Percentiles rank a stretch among this genome's conserved stretches.
Evolutionary conservation across 495 filamentous ascomycete genomes (phyloP).

Genomic region (Penicillium tannophilum): DNA sequence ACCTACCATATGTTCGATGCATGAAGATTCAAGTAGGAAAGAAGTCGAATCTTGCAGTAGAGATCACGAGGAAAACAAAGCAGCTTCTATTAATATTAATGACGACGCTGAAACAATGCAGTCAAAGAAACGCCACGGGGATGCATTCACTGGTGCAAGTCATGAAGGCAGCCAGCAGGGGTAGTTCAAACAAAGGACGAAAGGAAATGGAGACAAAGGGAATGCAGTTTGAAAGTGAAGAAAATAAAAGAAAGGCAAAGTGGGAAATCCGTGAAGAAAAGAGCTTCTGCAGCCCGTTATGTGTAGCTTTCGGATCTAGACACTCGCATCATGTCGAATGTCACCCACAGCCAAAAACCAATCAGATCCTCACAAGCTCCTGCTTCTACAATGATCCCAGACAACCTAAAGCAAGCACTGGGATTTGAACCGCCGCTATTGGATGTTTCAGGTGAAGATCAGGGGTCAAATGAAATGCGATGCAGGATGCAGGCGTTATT

Average conservation of each 20-base stretch:
- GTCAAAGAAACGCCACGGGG: constrained; percentile 17
- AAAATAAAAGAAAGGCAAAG: background rate
- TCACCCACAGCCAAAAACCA: constrained; percentile 6
- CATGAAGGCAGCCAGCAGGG: constrained; percentile 5
- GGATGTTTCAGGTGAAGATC: constrained; percentile 17
- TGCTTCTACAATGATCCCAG: constrained; percentile 21
- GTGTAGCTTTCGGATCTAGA: constrained; percentile 1
- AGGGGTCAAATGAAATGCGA: constrained; percentile 7
- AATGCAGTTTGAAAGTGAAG: constrained; percentile 2
- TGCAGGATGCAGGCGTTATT: constrained; percentile 7
- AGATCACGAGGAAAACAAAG: constrained; percentile 10
- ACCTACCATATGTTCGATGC: constrained; percentile 22
- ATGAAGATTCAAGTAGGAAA: background rate
- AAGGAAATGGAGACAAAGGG: constrained; percentile 6
- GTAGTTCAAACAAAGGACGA: constrained; percentile 5
- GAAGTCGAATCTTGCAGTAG: constrained; percentile 1
- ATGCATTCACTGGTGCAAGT: constrained; percentile 17
- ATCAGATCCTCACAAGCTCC: constrained; percentile 1
- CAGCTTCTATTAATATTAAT: constrained; percentile 25
- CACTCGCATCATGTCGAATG: constrained; percentile 6
- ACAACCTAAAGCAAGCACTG: constrained; percentile 16
- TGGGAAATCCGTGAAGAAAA: constrained; percentile 8
- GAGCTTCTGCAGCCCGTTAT: constrained; percentile 11
- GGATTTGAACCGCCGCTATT: constrained; percentile 12
- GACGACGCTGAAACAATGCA: constrained; percentile 27